These are phyloP conservation scores for Farysia itapuensis DNA, from an alignment of 1,284 basidiomycete species.

Conservation along the genomic window DNA sequence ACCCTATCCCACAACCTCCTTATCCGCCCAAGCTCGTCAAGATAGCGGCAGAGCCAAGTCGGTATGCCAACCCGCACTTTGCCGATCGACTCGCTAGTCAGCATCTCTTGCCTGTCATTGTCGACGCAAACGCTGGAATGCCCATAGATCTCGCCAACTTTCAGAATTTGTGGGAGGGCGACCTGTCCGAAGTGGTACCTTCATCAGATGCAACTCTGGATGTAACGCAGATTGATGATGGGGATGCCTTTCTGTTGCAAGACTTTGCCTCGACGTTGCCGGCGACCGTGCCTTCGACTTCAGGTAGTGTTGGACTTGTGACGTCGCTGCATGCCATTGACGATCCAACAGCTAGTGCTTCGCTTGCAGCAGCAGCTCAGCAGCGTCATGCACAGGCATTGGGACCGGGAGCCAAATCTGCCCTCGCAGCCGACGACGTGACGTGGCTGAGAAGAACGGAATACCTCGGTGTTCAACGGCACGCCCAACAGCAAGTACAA, in stretches of 20 bases:
- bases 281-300: constrained; percentile 8
- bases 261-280: constrained; percentile 41
- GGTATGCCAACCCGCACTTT: constrained; percentile 54
- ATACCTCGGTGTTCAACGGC: constrained; percentile 53
- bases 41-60: constrained; percentile 38
- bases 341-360: constrained; percentile 14
- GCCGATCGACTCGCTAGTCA: constrained; percentile 47
- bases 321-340: constrained; percentile 22
- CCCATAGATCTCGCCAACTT: constrained; percentile 52
- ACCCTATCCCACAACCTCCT: constrained; percentile 58
- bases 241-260: constrained; percentile 52
- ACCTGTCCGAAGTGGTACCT: constrained; percentile 22
- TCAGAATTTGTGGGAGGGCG: constrained; percentile 52
- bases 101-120: constrained; percentile 50
- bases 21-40: constrained; percentile 56
- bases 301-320: constrained; percentile 25
- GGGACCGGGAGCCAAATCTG: constrained; percentile 30
- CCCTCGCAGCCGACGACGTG: constrained; percentile 44
- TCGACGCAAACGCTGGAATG: constrained; percentile 58
- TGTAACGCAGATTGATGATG: constrained; percentile 33
- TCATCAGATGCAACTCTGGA: constrained; percentile 20
- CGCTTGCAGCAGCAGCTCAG: constrained; percentile 29
- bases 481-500: constrained; percentile 31
- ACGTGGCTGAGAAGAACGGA: constrained; percentile 58
- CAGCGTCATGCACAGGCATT: constrained; percentile 33